phyloP scores from a whole-genome alignment of 306 rosid genomes.

The Astragalus glycyphyllos region DNA sequence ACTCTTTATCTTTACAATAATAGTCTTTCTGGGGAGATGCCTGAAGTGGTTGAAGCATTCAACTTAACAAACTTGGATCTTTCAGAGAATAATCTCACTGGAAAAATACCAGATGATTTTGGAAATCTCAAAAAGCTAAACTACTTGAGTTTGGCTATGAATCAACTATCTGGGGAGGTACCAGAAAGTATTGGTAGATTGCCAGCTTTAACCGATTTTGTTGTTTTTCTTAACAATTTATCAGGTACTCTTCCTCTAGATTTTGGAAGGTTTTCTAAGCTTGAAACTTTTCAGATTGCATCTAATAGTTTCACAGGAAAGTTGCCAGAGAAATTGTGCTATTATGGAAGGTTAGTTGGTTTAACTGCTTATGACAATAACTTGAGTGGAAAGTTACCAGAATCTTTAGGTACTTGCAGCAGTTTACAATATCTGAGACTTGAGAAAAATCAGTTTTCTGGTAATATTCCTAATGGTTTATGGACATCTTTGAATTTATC shows the following conservation, averaged over 20 bases:
- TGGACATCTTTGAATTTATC: conserved; percentile 43
- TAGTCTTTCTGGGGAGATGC: conserved; percentile 43
- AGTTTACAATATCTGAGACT: conserved; percentile 27
- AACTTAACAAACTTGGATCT: conserved; percentile 33
- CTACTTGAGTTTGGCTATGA: conserved; percentile 15
- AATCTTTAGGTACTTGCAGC: conserved; percentile 44
- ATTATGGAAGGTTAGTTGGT: conserved; percentile 35
- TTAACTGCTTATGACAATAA: conserved; percentile 42
- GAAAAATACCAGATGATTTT: conserved; percentile 42
- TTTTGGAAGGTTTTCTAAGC: conserved; percentile 42
- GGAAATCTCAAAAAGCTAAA: conserved; percentile 34
- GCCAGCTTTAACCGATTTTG: conserved; percentile 35
- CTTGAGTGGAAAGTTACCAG: conserved; percentile 40
- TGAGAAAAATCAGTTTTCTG: conserved; percentile 39
- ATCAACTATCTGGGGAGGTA: conserved; percentile 41
- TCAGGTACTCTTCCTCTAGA: conserved; percentile 46
- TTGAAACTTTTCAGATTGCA: conserved; percentile 41
- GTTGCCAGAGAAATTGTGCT: conserved; percentile 41
- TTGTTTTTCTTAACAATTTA: conserved; percentile 36
- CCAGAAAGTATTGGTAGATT: conserved; percentile 32
- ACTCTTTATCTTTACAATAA: conserved; percentile 14
- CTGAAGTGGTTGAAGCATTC: conserved; percentile 40
- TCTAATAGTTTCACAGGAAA: conserved; percentile 41
- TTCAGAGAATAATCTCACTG: conserved; percentile 37
- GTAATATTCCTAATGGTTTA: conserved; percentile 47